These are phyloP conservation scores for Aspergillus heteromorphus DNA, from an alignment of 495 filamentous ascomycete genomes.

Conservation along the genomic window DNA sequence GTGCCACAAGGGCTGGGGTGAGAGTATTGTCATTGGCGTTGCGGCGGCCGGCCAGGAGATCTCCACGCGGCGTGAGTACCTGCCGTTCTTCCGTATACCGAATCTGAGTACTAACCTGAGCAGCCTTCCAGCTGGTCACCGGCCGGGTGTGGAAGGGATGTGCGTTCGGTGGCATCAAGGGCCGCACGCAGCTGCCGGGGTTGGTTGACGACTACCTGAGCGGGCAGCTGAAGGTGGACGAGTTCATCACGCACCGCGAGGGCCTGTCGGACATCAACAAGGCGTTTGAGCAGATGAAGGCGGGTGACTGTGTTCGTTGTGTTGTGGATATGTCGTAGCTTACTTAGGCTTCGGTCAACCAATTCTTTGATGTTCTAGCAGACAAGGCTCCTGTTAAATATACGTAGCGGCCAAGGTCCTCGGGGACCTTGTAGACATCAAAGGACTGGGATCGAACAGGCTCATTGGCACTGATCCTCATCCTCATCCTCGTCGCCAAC, in stretches of 20 bases:
- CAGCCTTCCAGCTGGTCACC: slow-evolving; percentile 97
- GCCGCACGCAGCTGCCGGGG: slow-evolving; percentile 81
- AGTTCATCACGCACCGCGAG: slow-evolving; percentile 98
- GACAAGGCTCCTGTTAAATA: not conserved
- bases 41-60: slow-evolving; percentile 98
- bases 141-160: slow-evolving; percentile 97
- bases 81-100: not conserved
- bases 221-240: slow-evolving; percentile 93
- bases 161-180: slow-evolving; percentile 97
- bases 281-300: slow-evolving; percentile 91
- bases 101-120: not conserved
- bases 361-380: not conserved
- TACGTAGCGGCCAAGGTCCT: not conserved
- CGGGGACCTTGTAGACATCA: no score
- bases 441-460: no score
- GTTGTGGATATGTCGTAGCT: slow-evolving; percentile 46
- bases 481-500: no score
- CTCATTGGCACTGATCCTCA: no score
- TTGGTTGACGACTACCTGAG: slow-evolving; percentile 87
- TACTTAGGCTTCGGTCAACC: not conserved
- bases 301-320: slow-evolving; percentile 90
- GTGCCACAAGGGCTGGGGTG: slow-evolving; percentile 98
- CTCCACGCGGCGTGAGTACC: slow-evolving; percentile 86
- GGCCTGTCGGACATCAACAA: slow-evolving; percentile 72
- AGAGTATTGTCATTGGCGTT: slow-evolving; percentile 97